A percentile compares a stretch with the other conserved stretches of the same genome.
These are phyloP conservation scores for Cytospora piceae DNA, from an alignment of 2,329 filamentous ascomycete species.

Conservation along the genomic window DNA sequence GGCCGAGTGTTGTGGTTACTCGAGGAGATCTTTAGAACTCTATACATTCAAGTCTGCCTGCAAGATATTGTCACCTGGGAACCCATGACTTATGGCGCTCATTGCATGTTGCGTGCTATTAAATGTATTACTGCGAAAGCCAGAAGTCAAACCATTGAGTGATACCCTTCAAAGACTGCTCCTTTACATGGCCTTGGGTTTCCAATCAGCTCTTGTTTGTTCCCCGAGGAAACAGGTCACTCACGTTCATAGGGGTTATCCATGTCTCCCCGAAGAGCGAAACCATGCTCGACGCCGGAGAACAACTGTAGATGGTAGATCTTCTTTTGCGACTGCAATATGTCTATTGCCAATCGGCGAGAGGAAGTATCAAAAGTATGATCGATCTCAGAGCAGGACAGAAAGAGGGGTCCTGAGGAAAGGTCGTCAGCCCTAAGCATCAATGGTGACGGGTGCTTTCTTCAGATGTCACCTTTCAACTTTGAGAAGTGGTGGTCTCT, in stretches of 20 bases:
- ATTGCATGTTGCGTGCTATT: too few species aligned
- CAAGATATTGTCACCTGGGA: too few species aligned
- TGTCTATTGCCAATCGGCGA: constrained; percentile 46
- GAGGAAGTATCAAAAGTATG: constrained; percentile 46
- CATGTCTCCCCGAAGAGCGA: constrained; percentile 61
- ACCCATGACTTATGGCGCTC: too few species aligned
- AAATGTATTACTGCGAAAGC: constrained; percentile 24
- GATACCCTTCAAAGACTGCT: constrained; percentile 33
- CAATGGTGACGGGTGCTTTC: constrained; percentile 8
- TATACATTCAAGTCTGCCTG: too few species aligned
- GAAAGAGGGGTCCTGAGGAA: constrained; percentile 44
- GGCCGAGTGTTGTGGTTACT: too few species aligned
- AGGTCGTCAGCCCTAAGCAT: not conserved
- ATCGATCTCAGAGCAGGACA: constrained; percentile 51
- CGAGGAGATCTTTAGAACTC: too few species aligned
- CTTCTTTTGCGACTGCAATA: constrained; percentile 44
- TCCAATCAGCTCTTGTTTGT: too few species aligned
- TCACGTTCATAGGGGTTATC: constrained; percentile 46
- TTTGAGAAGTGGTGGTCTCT: constrained; percentile 50
- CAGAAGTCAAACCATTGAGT: constrained; percentile 37
- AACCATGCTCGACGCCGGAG: constrained; percentile 64
- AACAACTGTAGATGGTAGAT: constrained; percentile 67
- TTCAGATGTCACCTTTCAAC: constrained; percentile 42
- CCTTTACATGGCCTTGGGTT: constrained; percentile 37
- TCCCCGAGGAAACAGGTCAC: constrained; percentile 7